phyloP scores from a whole-genome alignment of 108 stramenopile genomes.

The Nannochloropsis oceanica region DNA sequence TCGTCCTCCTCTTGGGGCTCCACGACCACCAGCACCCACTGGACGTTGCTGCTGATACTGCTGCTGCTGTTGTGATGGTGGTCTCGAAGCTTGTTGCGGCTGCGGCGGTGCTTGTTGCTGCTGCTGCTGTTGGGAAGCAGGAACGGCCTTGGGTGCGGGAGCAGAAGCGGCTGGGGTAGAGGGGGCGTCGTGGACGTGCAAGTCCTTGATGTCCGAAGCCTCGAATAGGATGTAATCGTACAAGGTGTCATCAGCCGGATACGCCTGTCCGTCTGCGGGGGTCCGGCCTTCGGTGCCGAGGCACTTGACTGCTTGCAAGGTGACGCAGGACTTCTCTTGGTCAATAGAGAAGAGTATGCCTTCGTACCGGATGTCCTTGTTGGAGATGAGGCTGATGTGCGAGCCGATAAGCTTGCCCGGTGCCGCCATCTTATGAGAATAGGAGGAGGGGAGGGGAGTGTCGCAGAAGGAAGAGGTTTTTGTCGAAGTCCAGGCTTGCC shows the following conservation, averaged over 20 bases:
- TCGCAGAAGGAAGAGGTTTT: too few species aligned
- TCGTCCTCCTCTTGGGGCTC: background rate
- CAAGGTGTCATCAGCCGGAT: slow-evolving; percentile 53
- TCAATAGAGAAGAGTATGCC: slow-evolving; percentile 81
- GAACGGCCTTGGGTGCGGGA: background rate
- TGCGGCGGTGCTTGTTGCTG: background rate
- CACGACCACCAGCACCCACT: background rate
- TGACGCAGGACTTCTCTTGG: slow-evolving; percentile 70
- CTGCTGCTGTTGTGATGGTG: background rate
- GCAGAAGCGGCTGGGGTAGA: background rate
- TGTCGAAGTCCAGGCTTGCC: too few species aligned
- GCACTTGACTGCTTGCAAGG: slow-evolving; percentile 55
- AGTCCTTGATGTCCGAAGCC: slow-evolving; percentile 83
- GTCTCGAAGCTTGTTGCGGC: background rate
- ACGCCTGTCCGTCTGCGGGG: slow-evolving; percentile 13
- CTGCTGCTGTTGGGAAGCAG: background rate
- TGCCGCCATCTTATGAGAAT: background rate
- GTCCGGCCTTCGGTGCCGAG: slow-evolving; percentile 85
- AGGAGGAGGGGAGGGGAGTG: too few species aligned
- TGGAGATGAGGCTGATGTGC: slow-evolving; percentile 78
- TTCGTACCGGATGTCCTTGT: slow-evolving; percentile 90
- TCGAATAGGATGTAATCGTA: slow-evolving; percentile 74
- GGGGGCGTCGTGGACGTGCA: slow-evolving; percentile 74
- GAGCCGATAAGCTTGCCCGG: slow-evolving; percentile 34
- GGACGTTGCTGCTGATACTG: background rate